Conservation (phyloP, 345 rosid species). For the Nasturtium officinale region DNA sequence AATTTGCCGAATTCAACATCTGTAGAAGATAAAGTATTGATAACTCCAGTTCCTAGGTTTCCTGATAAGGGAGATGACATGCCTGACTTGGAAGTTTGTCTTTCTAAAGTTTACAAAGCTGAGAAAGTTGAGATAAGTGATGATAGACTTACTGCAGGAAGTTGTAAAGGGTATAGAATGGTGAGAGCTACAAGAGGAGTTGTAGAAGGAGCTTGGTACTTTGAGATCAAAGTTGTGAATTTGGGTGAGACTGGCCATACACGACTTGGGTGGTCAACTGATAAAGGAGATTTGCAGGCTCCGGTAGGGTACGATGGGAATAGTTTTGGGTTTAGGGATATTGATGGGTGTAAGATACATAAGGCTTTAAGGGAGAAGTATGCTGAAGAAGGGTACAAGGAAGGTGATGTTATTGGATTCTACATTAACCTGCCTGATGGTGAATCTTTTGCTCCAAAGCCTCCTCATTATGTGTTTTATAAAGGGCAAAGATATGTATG, state of each 20-base stretch:
- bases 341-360: constrained; percentile 97
- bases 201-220: constrained; percentile 96
- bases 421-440: constrained; percentile 92
- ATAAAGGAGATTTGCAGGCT: constrained; percentile 97
- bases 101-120: constrained; percentile 90
- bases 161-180: constrained; percentile 93
- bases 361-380: constrained; percentile 88
- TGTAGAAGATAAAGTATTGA: constrained; percentile 68
- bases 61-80: constrained; percentile 78
- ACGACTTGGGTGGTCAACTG: constrained; percentile 90
- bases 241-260: constrained; percentile 95
- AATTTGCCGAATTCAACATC: constrained; percentile 56
- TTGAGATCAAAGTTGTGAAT: constrained; percentile 72
- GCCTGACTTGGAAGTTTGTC: constrained; percentile 67
- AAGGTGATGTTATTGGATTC: constrained; percentile 92
- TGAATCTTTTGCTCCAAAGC: constrained; percentile 66
- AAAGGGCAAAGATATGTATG: constrained; percentile 87
- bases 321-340: constrained; percentile 89
- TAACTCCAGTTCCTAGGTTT: constrained; percentile 77
- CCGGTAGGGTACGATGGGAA: constrained; percentile 93
- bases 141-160: constrained; percentile 83
- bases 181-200: constrained; percentile 96
- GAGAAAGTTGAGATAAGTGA: constrained; percentile 93
- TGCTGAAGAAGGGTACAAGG: constrained; percentile 87
- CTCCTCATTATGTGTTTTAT: constrained; percentile 76